Evolutionary conservation across 2,329 filamentous ascomycete species (phyloP).

Genomic region (Beauveria pseudobassiana): DNA sequence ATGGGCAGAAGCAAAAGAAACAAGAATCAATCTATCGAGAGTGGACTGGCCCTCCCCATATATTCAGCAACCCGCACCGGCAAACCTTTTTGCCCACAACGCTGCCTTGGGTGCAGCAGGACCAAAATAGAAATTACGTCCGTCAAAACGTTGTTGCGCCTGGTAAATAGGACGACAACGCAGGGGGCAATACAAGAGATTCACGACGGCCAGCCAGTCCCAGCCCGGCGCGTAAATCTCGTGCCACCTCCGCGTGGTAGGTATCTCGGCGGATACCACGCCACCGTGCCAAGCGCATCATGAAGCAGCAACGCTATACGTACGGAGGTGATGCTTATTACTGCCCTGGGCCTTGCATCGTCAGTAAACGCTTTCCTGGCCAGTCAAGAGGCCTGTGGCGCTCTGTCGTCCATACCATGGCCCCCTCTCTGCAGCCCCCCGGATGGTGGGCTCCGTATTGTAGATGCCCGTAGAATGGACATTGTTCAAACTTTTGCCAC

Average conservation of each 20-base stretch:
- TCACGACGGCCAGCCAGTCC: not conserved
- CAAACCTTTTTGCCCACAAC: no score
- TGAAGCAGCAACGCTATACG: not conserved
- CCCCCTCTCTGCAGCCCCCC: not conserved
- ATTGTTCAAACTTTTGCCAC: not conserved
- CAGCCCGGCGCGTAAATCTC: slow-evolving; percentile 1
- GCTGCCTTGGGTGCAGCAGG: no score
- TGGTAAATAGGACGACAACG: not conserved
- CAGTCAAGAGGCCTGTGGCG: not conserved
- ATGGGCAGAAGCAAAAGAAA: not conserved
- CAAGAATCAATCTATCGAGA: not conserved
- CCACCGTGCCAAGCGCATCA: not conserved
- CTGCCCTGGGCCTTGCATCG: not conserved
- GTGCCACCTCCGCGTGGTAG: not conserved
- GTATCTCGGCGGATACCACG: not conserved
- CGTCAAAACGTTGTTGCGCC: not conserved
- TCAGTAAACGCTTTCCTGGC: not conserved
- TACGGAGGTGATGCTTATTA: no score
- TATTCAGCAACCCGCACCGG: not conserved
- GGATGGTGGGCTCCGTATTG: no score
- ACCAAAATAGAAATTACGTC: not conserved
- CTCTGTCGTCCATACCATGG: not conserved
- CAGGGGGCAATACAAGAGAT: not conserved
- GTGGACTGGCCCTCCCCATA: not conserved
- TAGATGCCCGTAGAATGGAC: not conserved